Conservation (phyloP, 2,329 filamentous ascomycete species). For the Colletotrichum sojae region DNA sequence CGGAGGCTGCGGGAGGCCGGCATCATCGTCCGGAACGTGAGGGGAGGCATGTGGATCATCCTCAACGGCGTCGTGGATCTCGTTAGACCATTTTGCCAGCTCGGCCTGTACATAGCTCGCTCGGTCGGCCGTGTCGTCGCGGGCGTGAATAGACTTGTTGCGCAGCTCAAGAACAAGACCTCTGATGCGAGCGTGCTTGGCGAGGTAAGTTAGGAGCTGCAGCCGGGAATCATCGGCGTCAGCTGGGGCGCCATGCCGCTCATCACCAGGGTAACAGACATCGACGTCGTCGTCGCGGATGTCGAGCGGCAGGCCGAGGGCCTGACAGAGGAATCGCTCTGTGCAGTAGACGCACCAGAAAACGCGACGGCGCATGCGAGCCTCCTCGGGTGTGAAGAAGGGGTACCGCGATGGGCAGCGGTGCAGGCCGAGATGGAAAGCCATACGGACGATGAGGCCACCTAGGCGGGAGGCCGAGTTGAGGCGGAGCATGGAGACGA, state of each 20-base stretch:
- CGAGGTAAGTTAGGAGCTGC: constrained; percentile 55
- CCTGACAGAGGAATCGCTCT: constrained; percentile 69
- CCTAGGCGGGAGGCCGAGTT: constrained; percentile 71
- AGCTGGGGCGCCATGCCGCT: constrained; percentile 54
- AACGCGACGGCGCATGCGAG: constrained; percentile 63
- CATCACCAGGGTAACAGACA: constrained; percentile 67
- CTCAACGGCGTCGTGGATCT: constrained; percentile 64
- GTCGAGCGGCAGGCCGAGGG: constrained; percentile 67
- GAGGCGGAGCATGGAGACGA: constrained; percentile 68
- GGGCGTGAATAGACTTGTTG: constrained; percentile 64
- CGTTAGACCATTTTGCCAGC: constrained; percentile 66
- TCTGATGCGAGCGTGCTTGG: constrained; percentile 63
- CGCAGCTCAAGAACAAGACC: constrained; percentile 67
- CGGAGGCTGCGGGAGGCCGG: constrained; percentile 34
- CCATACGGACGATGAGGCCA: constrained; percentile 67
- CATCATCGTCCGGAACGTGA: constrained; percentile 31
- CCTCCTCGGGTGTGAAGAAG: constrained; percentile 63
- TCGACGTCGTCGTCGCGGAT: constrained; percentile 71
- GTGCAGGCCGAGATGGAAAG: constrained; percentile 71
- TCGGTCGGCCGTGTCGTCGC: constrained; percentile 58
- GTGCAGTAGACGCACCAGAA: constrained; percentile 72
- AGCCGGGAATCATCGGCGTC: constrained; percentile 48
- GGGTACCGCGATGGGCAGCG: constrained; percentile 67
- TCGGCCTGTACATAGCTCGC: constrained; percentile 63
- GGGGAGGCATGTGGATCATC: constrained; percentile 46